These are phyloP conservation scores for Apiospora saccharicola DNA, from an alignment of 2,329 filamentous ascomycete genomes.

Conservation along the genomic window DNA sequence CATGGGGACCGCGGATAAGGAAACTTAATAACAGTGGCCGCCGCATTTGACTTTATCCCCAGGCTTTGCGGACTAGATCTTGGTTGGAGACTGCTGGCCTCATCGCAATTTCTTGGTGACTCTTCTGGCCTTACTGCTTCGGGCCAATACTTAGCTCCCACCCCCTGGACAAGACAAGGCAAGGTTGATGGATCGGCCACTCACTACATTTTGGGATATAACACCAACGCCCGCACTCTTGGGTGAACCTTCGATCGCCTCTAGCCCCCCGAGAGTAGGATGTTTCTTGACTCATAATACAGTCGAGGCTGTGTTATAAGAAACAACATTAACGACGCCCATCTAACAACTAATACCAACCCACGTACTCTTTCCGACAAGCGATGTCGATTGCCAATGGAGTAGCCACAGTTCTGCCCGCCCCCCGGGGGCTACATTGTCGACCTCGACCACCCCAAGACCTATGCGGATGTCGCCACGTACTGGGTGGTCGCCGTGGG, in stretches of 20 bases:
- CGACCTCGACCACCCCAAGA: constrained; percentile 27
- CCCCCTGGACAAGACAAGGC: not conserved
- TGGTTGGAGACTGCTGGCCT: not conserved
- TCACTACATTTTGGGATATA: not conserved
- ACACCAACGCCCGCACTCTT: not conserved
- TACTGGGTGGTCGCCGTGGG: constrained; percentile 24
- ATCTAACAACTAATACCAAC: no score
- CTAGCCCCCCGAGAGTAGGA: not conserved
- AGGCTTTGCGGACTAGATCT: not conserved
- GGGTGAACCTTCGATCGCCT: not conserved
- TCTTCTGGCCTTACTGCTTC: not conserved
- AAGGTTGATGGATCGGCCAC: not conserved
- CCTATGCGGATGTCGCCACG: not conserved
- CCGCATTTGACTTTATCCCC: not conserved
- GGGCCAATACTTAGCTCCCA: not conserved
- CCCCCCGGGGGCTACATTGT: constrained; percentile 28
- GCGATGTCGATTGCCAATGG: constrained; percentile 18
- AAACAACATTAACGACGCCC: not conserved
- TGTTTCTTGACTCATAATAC: not conserved
- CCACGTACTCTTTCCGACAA: not conserved
- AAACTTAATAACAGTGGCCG: not conserved
- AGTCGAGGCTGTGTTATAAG: not conserved
- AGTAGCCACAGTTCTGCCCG: constrained; percentile 9
- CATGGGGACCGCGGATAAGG: not conserved
- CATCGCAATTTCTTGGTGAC: not conserved